A percentile compares a stretch with the other conserved stretches of the same genome.
Evolutionary conservation across 176 grass and related monocot species (phyloP).

Genomic region (Bothriochloa decipiens): DNA sequence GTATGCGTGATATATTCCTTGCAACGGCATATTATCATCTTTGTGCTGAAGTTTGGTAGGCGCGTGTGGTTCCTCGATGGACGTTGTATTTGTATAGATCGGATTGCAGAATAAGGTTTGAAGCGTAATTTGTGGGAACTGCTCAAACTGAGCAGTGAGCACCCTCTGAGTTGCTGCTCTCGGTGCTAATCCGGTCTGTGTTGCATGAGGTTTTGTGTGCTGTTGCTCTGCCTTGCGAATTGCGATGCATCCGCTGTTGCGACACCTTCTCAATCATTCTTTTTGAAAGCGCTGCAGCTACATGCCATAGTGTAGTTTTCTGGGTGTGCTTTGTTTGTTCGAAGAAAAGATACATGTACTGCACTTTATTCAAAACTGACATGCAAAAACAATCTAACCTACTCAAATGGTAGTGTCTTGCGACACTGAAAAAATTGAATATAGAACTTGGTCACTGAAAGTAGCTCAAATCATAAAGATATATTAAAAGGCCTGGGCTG

Average conservation of each 20-base stretch:
- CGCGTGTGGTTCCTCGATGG: neutral
- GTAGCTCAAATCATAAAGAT: neutral
- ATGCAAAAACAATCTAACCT: neutral
- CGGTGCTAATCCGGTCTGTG: neutral
- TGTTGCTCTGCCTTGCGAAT: neutral
- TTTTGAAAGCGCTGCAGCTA: neutral
- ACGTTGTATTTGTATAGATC: neutral
- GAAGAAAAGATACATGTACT: neutral
- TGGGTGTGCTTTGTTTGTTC: neutral
- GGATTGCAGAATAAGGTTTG: neutral
- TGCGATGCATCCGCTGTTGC: neutral
- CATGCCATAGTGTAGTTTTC: neutral
- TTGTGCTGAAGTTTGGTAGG: neutral
- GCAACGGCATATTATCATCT: neutral
- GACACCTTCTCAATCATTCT: neutral
- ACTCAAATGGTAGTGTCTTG: neutral
- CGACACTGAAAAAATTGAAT: conserved; percentile 4
- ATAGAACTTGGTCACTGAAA: neutral
- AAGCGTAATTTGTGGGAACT: neutral
- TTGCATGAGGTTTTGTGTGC: neutral
- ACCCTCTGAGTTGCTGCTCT: neutral
- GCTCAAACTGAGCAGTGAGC: neutral
- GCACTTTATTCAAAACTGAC: neutral
- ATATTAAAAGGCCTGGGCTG: neutral
- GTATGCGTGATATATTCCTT: neutral